phyloP scores from a whole-genome alignment of 352 stramenopile genomes.

The Pythium phragmiticola region DNA sequence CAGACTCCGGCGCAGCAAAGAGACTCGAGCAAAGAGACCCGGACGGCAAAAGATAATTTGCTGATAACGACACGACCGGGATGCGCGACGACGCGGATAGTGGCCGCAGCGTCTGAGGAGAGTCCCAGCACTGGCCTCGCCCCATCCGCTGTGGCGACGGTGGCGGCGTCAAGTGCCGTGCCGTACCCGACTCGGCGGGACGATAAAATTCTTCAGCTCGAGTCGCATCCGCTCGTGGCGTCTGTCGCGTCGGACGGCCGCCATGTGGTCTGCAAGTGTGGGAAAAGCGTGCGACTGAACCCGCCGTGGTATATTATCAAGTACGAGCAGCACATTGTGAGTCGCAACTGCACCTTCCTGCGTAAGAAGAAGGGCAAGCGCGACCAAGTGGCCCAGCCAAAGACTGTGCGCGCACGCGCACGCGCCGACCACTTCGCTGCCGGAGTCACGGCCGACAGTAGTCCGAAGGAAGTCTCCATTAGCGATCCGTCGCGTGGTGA shows the following conservation, averaged over 20 bases:
- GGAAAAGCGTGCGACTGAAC: slow-evolving; percentile 67
- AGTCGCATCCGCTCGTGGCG: slow-evolving; percentile 53
- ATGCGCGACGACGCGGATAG: too few relatives aligned
- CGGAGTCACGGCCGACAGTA: not conserved
- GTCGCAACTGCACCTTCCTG: slow-evolving; percentile 74
- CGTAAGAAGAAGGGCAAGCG: slow-evolving; percentile 30
- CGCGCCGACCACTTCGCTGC: too few relatives aligned
- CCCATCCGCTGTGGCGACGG: too few relatives aligned
- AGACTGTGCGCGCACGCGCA: slow-evolving; percentile 11
- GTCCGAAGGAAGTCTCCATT: not conserved
- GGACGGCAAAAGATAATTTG: too few relatives aligned
- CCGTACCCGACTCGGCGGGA: slow-evolving; percentile 55
- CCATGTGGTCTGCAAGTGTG: slow-evolving; percentile 65
- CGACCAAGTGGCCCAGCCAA: slow-evolving; percentile 12
- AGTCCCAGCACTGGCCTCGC: not conserved
- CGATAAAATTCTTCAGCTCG: slow-evolving; percentile 62
- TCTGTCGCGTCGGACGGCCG: slow-evolving; percentile 51
- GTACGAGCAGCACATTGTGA: slow-evolving; percentile 84
- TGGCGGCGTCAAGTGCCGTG: too few relatives aligned
- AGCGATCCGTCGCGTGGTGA: not conserved
- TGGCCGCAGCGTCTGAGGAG: too few relatives aligned
- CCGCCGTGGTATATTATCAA: slow-evolving; percentile 86
- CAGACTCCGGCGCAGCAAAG: not conserved
- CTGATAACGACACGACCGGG: too few relatives aligned
- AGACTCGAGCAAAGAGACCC: not conserved